A percentile compares a stretch with the other conserved stretches of the same genome.
Evolutionary conservation across 805 yeast species (phyloP).

Genomic region (Maudiozyma turicensis): DNA sequence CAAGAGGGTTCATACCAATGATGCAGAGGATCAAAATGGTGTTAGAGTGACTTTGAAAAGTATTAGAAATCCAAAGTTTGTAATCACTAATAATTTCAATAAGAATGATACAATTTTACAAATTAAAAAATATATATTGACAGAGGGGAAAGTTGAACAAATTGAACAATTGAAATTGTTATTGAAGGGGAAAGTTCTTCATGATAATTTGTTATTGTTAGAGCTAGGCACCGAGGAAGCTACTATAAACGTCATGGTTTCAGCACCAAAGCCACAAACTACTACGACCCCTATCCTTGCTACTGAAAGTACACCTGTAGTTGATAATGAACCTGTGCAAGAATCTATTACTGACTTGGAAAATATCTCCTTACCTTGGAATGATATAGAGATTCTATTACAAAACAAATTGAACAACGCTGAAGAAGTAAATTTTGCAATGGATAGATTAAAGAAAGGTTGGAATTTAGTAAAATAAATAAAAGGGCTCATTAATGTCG

Average conservation of each 20-base stretch:
- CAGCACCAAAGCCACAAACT: slow-evolving; percentile 14
- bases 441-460: slow-evolving; percentile 31
- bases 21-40: background rate
- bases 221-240: slow-evolving; percentile 24
- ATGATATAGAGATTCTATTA: slow-evolving; percentile 31
- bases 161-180: slow-evolving; percentile 41
- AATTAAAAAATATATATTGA: slow-evolving; percentile 25
- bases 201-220: slow-evolving; percentile 37
- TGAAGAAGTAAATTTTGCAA: slow-evolving; percentile 21
- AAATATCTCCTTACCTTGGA: slow-evolving; percentile 34
- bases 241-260: slow-evolving; percentile 35
- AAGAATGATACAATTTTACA: slow-evolving; percentile 26
- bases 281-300: background rate
- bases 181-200: slow-evolving; percentile 53
- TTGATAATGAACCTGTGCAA: slow-evolving; percentile 2
- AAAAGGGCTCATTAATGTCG: background rate
- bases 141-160: slow-evolving; percentile 25
- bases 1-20: slow-evolving; percentile 1
- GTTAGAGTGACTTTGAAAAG: slow-evolving; percentile 42
- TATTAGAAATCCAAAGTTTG: slow-evolving; percentile 64
- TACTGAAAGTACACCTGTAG: background rate
- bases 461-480: slow-evolving; percentile 30
- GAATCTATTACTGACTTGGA: background rate
- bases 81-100: slow-evolving; percentile 21
- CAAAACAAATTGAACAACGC: slow-evolving; percentile 25